These are phyloP conservation scores for Monosporascus sp. DNA, from an alignment of 2,329 filamentous ascomycete genomes.

Conservation along the genomic window DNA sequence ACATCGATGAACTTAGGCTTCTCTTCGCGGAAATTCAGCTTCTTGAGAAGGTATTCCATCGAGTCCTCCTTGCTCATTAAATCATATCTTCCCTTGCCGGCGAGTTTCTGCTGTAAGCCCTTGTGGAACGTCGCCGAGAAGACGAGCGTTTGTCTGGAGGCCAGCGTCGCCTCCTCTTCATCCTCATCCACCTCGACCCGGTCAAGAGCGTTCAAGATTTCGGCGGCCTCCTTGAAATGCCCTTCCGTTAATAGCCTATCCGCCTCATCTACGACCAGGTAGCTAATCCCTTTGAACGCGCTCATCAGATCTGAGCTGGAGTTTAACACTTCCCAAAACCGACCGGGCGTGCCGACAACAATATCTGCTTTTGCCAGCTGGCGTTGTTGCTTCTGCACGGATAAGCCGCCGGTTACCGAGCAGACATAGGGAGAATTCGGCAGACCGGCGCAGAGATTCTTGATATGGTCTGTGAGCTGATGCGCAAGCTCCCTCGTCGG, in stretches of 20 bases:
- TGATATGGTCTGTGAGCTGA: conserved; percentile 81
- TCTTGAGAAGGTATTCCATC: conserved; percentile 88
- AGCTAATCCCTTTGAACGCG: conserved; percentile 68
- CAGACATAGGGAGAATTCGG: conserved; percentile 66
- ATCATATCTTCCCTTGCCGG: conserved; percentile 66
- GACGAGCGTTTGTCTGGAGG: conserved; percentile 76
- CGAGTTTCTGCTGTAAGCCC: conserved; percentile 82
- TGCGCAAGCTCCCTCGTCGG: conserved; percentile 92
- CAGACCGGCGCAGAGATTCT: conserved; percentile 61
- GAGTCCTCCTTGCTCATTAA: conserved; percentile 70
- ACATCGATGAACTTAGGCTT: conserved; percentile 88
- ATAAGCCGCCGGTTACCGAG: conserved; percentile 85
- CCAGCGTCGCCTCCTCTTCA: conserved; percentile 37
- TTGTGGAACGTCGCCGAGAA: conserved; percentile 97
- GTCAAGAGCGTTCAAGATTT: conserved; percentile 79
- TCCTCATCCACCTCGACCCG: conserved; percentile 53
- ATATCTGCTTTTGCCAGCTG: conserved; percentile 81
- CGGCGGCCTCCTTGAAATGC: conserved; percentile 89
- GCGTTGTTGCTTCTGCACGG: conserved; percentile 90
- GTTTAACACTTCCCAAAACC: conserved; percentile 90
- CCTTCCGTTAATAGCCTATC: conserved; percentile 88
- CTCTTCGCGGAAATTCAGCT: conserved; percentile 79
- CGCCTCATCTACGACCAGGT: conserved; percentile 89
- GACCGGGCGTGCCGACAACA: conserved; percentile 86
- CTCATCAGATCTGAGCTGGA: conserved; percentile 63